A percentile compares a stretch with the other conserved stretches of the same genome.
These are phyloP conservation scores for Rosellinia necatrix DNA, from an alignment of 2,329 filamentous ascomycete species.

Conservation along the genomic window DNA sequence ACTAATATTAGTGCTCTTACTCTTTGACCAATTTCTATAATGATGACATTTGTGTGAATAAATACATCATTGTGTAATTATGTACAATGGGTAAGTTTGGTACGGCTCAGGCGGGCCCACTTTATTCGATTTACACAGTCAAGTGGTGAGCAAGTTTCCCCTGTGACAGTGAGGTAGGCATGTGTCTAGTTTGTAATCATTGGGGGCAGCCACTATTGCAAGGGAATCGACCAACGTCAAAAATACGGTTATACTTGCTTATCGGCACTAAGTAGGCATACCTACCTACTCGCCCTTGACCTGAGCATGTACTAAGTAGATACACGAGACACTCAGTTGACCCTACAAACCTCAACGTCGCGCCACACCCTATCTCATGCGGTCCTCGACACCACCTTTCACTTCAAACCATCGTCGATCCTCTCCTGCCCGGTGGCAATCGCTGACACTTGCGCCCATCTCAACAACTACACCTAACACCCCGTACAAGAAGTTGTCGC, in stretches of 20 bases:
- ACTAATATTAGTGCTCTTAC: background rate
- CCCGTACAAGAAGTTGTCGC: background rate
- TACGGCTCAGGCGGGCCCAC: too few species aligned
- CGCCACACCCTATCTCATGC: background rate
- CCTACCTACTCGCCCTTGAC: background rate
- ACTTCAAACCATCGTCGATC: background rate
- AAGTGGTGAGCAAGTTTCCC: slow-evolving; percentile 22
- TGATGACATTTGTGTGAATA: slow-evolving; percentile 6
- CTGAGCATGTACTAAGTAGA: too few species aligned
- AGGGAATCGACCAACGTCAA: too few species aligned
- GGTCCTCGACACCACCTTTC: background rate
- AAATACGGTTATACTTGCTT: too few species aligned
- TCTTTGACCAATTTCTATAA: background rate
- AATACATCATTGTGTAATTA: background rate
- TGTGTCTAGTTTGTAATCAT: too few species aligned
- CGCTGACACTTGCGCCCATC: background rate
- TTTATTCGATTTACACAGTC: background rate
- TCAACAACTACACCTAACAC: background rate
- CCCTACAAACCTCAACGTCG: background rate
- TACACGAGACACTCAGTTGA: too few species aligned
- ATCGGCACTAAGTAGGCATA: too few species aligned
- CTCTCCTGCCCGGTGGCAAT: background rate
- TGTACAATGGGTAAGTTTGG: background rate
- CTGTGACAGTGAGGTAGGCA: background rate
- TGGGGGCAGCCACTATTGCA: too few species aligned